These are phyloP conservation scores for Phytophthora foliorum DNA, from an alignment of 352 stramenopile species.

Conservation along the genomic window DNA sequence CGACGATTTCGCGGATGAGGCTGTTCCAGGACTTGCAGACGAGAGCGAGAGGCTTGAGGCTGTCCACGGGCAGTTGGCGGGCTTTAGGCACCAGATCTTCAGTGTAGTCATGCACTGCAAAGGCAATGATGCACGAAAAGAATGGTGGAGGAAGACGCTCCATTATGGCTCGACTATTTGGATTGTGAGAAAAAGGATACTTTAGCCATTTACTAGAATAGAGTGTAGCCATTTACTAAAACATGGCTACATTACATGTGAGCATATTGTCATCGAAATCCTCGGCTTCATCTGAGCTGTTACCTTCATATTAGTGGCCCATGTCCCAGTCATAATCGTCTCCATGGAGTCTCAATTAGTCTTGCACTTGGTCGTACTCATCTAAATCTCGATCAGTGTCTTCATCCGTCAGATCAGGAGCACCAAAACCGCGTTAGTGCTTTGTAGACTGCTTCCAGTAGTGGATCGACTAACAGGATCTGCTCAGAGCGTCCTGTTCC, in stretches of 20 bases:
- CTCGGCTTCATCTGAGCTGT: too few relatives aligned
- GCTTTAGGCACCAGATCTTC: conserved; percentile 14
- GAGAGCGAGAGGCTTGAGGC: conserved; percentile 28
- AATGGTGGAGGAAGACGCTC: conserved; percentile 25
- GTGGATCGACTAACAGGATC: too few relatives aligned
- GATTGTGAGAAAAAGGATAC: neutral
- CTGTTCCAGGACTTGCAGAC: conserved; percentile 33
- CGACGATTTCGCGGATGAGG: conserved; percentile 26
- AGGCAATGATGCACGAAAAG: conserved; percentile 32
- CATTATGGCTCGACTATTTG: conserved; percentile 5
- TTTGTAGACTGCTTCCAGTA: conserved; percentile 31
- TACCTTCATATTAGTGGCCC: too few relatives aligned
- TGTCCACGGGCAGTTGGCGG: neutral
- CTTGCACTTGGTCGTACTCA: too few relatives aligned
- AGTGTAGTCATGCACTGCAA: conserved; percentile 26
- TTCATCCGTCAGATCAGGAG: conserved; percentile 4
- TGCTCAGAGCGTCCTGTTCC: too few relatives aligned
- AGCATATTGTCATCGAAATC: too few relatives aligned
- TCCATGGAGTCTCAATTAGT: too few relatives aligned
- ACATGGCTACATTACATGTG: neutral
- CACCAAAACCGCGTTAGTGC: conserved; percentile 33
- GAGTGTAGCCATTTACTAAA: conserved; percentile 1
- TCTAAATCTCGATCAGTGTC: conserved; percentile 2
- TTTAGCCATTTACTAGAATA: too few relatives aligned
- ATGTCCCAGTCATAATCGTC: too few relatives aligned